Evolutionary conservation across 2,329 filamentous ascomycete species (phyloP), one percentile per base, ranked within the genome.

Genomic region (Parafenestella ontariensis): DNA sequence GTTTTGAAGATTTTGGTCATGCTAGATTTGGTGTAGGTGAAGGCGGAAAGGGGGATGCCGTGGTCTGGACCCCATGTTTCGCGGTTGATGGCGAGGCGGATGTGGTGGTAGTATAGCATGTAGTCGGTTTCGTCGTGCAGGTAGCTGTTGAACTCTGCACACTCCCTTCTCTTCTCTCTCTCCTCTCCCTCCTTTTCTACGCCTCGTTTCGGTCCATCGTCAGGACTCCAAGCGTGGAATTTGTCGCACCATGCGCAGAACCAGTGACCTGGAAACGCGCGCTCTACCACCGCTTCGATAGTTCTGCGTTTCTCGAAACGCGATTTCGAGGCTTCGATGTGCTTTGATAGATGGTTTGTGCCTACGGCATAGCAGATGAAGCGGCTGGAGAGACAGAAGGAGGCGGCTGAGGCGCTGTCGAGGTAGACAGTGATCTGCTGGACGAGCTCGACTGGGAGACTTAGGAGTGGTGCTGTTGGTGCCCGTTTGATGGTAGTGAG

Each of bases 211-310:
- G 59, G 70, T 17, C 58, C 56, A 7, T 64, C 56, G 8, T 50
- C 37, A 2, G 45, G 13, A 1, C 52, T 31, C 64, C 64, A 69
- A 0, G 37, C 8, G 26, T 74, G 71, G 54, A 74, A 74, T 24
- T 46, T 61, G 33, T 72, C 69, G 56, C 71, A 74, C 70, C 69
- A 74, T 2, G 68, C 65, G 51, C 71, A 74, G 59, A 66, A 72
- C 69, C 69, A 74, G 46, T 69, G 60, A 1, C 60, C 62, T 1
- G 70, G 69, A 36, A 74, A 71, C 1, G 71, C 70, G 8, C 70
- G 67, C 48, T 74, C 71, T 13, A 74, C 62, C 5, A 72, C 64
- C 1, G 49, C 54, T 45, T 67, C 63, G 29, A 70, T 66, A 1
- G 56, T 64, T 13, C 61, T 43, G 1, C 71, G 55, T 24, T 62